Conservation (phyloP, 768 basidiomycete genomes). For the Filobasidium floriforme region DNA sequence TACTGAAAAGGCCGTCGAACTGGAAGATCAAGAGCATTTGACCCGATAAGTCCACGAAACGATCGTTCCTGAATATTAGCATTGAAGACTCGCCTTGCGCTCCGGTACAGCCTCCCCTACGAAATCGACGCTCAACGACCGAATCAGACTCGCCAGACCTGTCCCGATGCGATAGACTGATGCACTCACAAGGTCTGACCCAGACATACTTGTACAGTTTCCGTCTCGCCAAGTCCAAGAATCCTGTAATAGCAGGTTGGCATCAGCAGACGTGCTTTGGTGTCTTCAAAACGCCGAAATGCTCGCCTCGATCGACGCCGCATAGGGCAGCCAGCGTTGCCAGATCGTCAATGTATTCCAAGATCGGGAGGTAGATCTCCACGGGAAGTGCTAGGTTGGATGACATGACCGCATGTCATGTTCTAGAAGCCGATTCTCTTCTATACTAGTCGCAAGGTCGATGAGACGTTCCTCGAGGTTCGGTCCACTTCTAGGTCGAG, state of each 20-base stretch:
- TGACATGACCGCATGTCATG: not conserved
- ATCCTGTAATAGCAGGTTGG: not conserved
- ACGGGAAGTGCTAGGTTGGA: not conserved
- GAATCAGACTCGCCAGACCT: not conserved
- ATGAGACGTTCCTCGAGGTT: too few species aligned
- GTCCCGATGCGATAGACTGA: not conserved
- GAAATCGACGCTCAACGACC: not conserved
- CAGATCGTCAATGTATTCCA: slow-evolving; percentile 12
- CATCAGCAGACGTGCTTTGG: not conserved
- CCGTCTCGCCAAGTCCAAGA: slow-evolving; percentile 18
- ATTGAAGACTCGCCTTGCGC: not conserved
- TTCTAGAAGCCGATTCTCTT: too few species aligned
- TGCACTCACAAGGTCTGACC: slow-evolving; percentile 21
- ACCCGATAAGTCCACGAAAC: not conserved
- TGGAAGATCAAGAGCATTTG: not conserved
- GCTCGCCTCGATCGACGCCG: slow-evolving; percentile 9
- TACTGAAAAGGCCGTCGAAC: slow-evolving; percentile 16
- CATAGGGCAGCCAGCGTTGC: slow-evolving; percentile 8
- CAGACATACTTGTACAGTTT: slow-evolving; percentile 19
- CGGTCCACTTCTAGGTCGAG: too few species aligned
- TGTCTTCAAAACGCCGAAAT: not conserved
- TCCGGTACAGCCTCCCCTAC: slow-evolving; percentile 13
- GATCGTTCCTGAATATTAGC: not conserved
- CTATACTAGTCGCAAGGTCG: too few species aligned
- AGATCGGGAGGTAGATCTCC: slow-evolving; percentile 15